Conservation (phyloP, 352 stramenopile genomes). For the Globisporangium mamillatum region DNA sequence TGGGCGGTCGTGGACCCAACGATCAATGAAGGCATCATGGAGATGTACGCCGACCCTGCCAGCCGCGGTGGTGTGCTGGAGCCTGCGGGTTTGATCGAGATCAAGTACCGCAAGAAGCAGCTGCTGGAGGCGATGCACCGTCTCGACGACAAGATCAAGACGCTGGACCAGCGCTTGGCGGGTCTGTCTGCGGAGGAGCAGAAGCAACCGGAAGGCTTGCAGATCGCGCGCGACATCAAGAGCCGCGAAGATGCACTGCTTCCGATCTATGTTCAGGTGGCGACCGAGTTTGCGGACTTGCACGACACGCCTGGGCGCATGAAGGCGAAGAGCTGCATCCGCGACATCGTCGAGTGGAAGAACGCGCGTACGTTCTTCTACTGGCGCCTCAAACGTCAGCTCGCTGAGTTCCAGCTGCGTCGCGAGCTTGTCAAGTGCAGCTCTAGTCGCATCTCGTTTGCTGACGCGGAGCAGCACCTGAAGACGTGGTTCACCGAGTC, state of each 20-base stretch:
- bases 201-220: constrained; percentile 32
- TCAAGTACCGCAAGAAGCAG: constrained; percentile 99
- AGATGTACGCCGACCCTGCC: constrained; percentile 98
- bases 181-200: constrained; percentile 46
- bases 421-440: constrained; percentile 46
- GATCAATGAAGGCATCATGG: constrained; percentile 99
- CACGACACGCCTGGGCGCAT: constrained; percentile 99
- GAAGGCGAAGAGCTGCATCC: constrained; percentile 98
- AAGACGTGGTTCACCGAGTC: constrained; percentile 82
- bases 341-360: constrained; percentile 95
- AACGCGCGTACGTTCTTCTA: constrained; percentile 97
- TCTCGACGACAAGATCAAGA: constrained; percentile 92
- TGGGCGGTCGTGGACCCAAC: constrained; percentile 99
- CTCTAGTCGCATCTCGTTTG: constrained; percentile 41
- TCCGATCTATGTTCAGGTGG: constrained; percentile 97
- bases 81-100: constrained; percentile 96
- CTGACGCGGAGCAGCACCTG: constrained; percentile 55
- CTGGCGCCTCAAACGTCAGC: constrained; percentile 96
- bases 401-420: constrained; percentile 95
- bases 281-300: constrained; percentile 99
- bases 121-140: constrained; percentile 96
- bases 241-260: constrained; percentile 91
- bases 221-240: constrained; percentile 90
- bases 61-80: constrained; percentile 98
- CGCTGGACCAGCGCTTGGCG: constrained; percentile 79